These are phyloP conservation scores for Papilionanthe hybrid DNA, from an alignment of 116 monocot genomes.

Conservation along the genomic window DNA sequence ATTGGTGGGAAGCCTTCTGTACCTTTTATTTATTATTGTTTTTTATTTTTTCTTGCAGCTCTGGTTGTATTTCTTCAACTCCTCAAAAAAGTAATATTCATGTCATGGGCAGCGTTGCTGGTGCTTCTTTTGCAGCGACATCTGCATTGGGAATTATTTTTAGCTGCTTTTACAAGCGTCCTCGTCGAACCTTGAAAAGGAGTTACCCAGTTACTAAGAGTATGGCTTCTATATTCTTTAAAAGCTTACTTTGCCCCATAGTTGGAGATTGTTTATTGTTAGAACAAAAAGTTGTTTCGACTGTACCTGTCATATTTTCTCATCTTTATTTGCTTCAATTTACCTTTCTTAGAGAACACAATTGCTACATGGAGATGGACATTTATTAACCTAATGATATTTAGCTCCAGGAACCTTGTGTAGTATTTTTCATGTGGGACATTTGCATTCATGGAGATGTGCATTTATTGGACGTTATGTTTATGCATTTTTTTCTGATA, in stretches of 20 bases:
- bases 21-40: background rate
- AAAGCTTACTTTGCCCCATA: background rate
- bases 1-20: background rate
- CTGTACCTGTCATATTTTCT: background rate
- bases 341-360: background rate
- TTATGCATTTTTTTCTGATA: too few relatives aligned
- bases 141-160: slow-evolving; percentile 36
- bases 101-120: slow-evolving; percentile 33
- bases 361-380: too few relatives aligned
- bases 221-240: slow-evolving; percentile 10
- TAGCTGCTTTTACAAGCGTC: slow-evolving; percentile 42
- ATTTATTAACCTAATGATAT: too few relatives aligned
- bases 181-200: slow-evolving; percentile 13
- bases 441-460: too few relatives aligned
- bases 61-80: slow-evolving; percentile 15
- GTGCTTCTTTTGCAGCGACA: slow-evolving; percentile 37
- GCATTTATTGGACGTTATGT: too few relatives aligned
- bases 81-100: slow-evolving; percentile 8
- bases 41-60: slow-evolving; percentile 14
- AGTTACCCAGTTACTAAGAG: slow-evolving; percentile 22
- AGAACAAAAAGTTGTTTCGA: background rate
- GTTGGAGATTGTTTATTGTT: background rate
- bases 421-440: too few relatives aligned
- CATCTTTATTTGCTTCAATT: background rate
- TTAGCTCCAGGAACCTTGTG: too few relatives aligned